Conservation (phyloP, 305 asterid species). For the Solanum hybrid region DNA sequence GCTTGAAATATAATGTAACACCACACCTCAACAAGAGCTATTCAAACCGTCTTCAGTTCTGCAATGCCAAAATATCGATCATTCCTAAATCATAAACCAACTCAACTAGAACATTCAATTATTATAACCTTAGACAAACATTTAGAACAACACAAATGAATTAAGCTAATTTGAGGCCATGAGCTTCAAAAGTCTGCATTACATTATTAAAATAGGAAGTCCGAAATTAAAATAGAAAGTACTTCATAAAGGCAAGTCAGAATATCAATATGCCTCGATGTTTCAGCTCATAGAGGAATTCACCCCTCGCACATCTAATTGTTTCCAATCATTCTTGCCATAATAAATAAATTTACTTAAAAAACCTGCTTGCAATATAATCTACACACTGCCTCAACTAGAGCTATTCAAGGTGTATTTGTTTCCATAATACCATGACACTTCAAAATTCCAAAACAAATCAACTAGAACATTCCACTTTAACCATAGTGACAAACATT, state of each 20-base stretch:
- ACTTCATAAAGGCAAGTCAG: neutral
- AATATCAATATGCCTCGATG: conserved; percentile 28
- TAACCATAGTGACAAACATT: neutral
- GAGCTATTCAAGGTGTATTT: conserved; percentile 16
- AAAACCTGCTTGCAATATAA: neutral
- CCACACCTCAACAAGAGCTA: conserved; percentile 24
- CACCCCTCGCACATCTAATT: conserved; percentile 26
- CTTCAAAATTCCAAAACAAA: neutral
- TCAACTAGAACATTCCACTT: neutral
- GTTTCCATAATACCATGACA: conserved; percentile 9
- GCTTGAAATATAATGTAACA: neutral
- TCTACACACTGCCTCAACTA: conserved; percentile 9
- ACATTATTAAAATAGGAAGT: neutral
- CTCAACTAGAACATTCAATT: neutral
- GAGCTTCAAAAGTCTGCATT: neutral
- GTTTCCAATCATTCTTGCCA: conserved; percentile 31
- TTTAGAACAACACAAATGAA: neutral
- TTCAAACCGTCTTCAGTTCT: neutral
- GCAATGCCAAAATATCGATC: conserved; percentile 25
- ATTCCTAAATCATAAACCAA: neutral
- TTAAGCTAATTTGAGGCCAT: neutral
- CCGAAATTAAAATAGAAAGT: neutral
- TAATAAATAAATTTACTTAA: neutral
- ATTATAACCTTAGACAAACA: neutral
- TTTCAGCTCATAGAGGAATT: conserved; percentile 17